Conservation (phyloP, 2,329 filamentous ascomycete genomes). For the Gnomoniopsis sp. region DNA sequence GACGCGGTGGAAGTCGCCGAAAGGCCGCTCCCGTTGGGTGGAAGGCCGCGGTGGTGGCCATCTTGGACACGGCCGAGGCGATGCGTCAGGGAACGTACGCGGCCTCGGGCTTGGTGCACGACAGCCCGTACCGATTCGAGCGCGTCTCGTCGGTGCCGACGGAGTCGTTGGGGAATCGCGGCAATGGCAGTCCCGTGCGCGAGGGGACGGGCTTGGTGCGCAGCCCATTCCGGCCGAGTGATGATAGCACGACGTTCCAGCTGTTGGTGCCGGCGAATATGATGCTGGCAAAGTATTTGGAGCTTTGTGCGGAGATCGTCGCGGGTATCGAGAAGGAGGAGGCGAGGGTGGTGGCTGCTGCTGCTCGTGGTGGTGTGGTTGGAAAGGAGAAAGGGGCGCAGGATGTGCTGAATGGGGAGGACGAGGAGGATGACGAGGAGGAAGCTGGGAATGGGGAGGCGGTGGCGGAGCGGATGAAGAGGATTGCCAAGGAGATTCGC, state of each 20-base stretch:
- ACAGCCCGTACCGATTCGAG: constrained; percentile 65
- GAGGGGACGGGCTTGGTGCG: constrained; percentile 68
- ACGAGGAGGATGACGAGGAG: neutral
- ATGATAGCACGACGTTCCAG: constrained; percentile 74
- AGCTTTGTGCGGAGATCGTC: constrained; percentile 35
- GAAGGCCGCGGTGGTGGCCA: constrained; percentile 61
- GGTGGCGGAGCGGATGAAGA: constrained; percentile 43
- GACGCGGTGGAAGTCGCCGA: neutral
- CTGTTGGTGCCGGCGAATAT: constrained; percentile 77
- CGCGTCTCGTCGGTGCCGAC: constrained; percentile 64
- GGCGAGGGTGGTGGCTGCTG: constrained; percentile 19
- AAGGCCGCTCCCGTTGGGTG: constrained; percentile 44
- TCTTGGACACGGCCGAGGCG: constrained; percentile 61
- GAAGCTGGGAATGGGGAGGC: neutral
- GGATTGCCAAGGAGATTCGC: constrained; percentile 56
- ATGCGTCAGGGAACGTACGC: constrained; percentile 67
- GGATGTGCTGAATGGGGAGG: neutral
- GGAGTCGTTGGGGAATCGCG: constrained; percentile 66
- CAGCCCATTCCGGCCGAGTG: constrained; percentile 74
- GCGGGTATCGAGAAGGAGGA: constrained; percentile 30
- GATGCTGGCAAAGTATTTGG: constrained; percentile 59
- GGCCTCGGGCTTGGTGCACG: constrained; percentile 47
- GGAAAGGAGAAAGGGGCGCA: neutral
- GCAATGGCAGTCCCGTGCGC: constrained; percentile 69
- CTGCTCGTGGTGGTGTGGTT: neutral